A percentile compares a stretch with the other conserved stretches of the same genome.
Evolutionary conservation across 768 basidiomycete genomes (phyloP).

Genomic region (Rhizopogon vesiculosus): DNA sequence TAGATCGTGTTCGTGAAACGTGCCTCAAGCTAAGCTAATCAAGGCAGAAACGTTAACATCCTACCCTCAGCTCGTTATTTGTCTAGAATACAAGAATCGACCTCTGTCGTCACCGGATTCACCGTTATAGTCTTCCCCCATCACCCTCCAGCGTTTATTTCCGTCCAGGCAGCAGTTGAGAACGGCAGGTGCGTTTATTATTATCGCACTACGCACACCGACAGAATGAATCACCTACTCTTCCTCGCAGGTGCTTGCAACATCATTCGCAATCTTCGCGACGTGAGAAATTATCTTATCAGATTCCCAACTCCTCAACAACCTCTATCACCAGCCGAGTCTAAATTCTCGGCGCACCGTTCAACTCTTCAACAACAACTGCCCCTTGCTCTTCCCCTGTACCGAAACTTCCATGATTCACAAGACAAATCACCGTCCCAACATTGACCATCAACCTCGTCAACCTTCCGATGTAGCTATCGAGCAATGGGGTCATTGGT

Average conservation of each 20-base stretch:
- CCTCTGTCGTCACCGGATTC: no score
- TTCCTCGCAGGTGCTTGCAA: slow-evolving; percentile 9
- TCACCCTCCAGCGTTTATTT: slow-evolving; percentile 1
- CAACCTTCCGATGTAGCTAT: slow-evolving; percentile 33
- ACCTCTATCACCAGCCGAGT: slow-evolving; percentile 2
- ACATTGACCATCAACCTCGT: slow-evolving; percentile 14
- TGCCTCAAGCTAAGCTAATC: slow-evolving; percentile 8
- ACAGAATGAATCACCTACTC: slow-evolving; percentile 6
- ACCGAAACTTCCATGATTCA: slow-evolving; percentile 52
- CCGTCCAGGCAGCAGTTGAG: slow-evolving; percentile 4
- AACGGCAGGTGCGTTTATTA: slow-evolving; percentile 7
- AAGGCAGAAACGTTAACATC: slow-evolving; percentile 5
- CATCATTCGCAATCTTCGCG: slow-evolving; percentile 9
- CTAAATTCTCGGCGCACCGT: slow-evolving; percentile 3
- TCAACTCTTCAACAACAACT: background rate
- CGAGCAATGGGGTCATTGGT: slow-evolving; percentile 72
- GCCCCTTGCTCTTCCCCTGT: background rate
- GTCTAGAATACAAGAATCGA: background rate
- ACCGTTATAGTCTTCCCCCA: no score
- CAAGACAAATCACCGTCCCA: slow-evolving; percentile 45
- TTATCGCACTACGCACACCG: slow-evolving; percentile 4
- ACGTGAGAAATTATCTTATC: slow-evolving; percentile 32
- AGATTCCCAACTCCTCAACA: slow-evolving; percentile 18
- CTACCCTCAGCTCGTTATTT: slow-evolving; percentile 1
- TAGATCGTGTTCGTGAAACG: background rate